Base-by-base conservation (phyloP, 768 basidiomycete species). In the Macrolepiota dolichaula region DNA sequence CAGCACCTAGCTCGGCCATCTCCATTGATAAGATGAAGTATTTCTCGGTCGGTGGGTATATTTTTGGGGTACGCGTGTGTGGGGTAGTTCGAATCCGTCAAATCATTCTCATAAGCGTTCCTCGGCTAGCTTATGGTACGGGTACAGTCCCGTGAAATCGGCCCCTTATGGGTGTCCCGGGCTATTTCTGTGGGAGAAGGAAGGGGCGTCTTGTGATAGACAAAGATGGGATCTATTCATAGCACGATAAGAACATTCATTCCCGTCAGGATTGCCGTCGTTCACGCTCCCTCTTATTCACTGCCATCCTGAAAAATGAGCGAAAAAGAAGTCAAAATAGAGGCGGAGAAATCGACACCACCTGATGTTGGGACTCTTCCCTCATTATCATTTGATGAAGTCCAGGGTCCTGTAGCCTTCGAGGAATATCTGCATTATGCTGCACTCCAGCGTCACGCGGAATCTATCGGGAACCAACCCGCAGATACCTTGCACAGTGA, bases 401-500 rank as follows among this genome's bases (percentile, higher is more conserved):
- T 38, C 36, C 36, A 38, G 6, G 36, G 38, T 15, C 36, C 62
- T 12, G 57, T 68, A 29, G 65, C 69, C 19, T 76, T 75, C 57
- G 76, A 78, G 62, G 76, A 77, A 11, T 77, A 71, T 59, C 69
- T 76, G 9, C 72, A 76, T 63, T 76, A 72, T 53, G 73, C 74
- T 1, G 74, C 74, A 1, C 57, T 77, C 25, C 76, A 78, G 57
- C 67, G 77, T 24, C 67, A 65, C 4, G 68, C 68, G 11, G 76
- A 77, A 58, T 49, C 47, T 1, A 27, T 27, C 27, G 25, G 3
- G 7, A 32, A 12, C 24, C 24, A 22, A 3, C 24, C 35, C 6
- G 29, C 11, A 15, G 19, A 37, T 24, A 66, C 68, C 9, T 51
- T 55, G 2, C 53, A 15, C 17, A 24, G 35, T 2, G 35, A 57